Conservation (phyloP, 805 yeast species). For the Zygoascus biomembranicola region DNA sequence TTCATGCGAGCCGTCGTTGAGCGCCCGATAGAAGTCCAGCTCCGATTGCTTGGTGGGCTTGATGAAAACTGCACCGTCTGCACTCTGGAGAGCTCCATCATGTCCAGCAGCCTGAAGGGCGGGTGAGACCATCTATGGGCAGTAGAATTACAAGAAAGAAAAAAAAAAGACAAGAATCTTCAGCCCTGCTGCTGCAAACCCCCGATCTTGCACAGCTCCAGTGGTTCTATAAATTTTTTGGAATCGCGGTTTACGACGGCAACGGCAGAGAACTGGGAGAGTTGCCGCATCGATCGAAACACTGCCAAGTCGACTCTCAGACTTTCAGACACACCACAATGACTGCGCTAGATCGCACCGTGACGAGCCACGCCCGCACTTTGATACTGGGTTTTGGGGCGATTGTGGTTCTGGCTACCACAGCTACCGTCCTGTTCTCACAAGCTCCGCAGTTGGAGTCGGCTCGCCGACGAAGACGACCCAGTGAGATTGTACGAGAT, state of each 20-base stretch:
- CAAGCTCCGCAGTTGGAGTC: background rate
- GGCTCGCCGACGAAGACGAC: background rate
- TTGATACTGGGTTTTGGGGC: slow-evolving; percentile 21
- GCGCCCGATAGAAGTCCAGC: slow-evolving; percentile 56
- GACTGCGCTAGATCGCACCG: slow-evolving; percentile 18
- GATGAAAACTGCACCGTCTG: slow-evolving; percentile 59
- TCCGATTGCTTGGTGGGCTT: slow-evolving; percentile 63
- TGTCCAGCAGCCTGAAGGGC: slow-evolving; percentile 89
- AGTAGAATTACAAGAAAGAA: background rate
- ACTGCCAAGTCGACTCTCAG: background rate
- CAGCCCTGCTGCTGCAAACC: too few species aligned
- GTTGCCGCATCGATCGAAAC: background rate
- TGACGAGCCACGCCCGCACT: slow-evolving; percentile 12
- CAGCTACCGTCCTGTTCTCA: slow-evolving; percentile 7
- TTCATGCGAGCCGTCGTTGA: slow-evolving; percentile 12
- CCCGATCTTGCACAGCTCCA: too few species aligned
- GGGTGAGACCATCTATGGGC: background rate
- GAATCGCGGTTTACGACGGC: too few species aligned
- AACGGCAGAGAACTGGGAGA: background rate
- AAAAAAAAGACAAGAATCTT: too few species aligned
- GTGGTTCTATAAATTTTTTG: too few species aligned
- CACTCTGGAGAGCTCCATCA: slow-evolving; percentile 61
- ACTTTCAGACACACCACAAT: slow-evolving; percentile 1
- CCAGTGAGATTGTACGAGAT: background rate
- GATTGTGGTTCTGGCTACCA: slow-evolving; percentile 21